Evolutionary conservation across 108 stramenopile genomes (phyloP).

Genomic region (Pseudonitzschia pungens): DNA sequence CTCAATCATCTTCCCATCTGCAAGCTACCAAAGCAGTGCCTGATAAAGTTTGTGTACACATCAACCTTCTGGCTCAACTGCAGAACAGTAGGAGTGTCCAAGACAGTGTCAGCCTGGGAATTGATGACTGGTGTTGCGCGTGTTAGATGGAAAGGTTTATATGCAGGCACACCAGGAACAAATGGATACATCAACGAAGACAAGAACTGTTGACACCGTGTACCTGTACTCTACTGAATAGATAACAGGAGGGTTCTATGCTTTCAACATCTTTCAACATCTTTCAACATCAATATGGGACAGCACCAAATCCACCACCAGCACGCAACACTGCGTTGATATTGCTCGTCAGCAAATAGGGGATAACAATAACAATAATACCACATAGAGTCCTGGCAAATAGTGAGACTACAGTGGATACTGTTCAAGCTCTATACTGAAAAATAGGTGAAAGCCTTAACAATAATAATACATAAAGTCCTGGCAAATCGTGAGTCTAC

Average conservation of each 20-base stretch:
- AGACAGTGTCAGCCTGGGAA: neutral
- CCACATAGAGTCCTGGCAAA: too few species aligned
- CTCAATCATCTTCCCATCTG: neutral
- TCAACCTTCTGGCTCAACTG: neutral
- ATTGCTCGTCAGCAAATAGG: too few species aligned
- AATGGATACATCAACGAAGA: neutral
- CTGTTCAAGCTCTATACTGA: too few species aligned
- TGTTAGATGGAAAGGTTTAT: neutral
- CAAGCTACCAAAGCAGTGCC: neutral
- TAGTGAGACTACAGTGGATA: too few species aligned
- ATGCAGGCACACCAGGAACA: neutral
- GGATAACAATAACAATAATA: too few species aligned
- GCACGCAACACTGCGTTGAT: too few species aligned
- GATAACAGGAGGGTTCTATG: neutral
- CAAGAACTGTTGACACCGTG: neutral
- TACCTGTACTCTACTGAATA: neutral
- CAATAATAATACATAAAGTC: too few species aligned
- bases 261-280: too few species aligned
- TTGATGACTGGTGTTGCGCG: neutral
- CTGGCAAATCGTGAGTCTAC: too few species aligned
- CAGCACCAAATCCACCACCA: too few species aligned
- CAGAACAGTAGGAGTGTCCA: neutral
- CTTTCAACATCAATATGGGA: too few species aligned
- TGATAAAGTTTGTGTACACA: neutral
- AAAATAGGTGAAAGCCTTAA: too few species aligned